Evolutionary conservation across 495 filamentous ascomycete genomes (phyloP).

Genomic region (Lasiosphaeris hirsuta): DNA sequence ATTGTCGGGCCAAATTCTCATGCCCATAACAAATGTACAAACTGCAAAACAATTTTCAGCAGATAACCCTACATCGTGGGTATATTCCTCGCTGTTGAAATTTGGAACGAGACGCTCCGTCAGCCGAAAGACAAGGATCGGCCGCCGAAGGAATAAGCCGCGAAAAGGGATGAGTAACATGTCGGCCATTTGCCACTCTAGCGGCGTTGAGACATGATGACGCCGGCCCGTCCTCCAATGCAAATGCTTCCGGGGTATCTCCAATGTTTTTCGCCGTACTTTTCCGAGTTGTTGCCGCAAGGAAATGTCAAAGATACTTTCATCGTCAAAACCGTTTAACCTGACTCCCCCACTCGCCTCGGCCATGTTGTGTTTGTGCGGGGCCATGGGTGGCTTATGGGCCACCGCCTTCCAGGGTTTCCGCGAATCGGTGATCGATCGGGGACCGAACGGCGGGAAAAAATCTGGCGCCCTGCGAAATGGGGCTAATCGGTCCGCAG

Average conservation of each 20-base stretch:
- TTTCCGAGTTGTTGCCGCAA: slow-evolving; percentile 5
- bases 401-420: no score
- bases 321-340: no score
- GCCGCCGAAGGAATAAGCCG: neutral
- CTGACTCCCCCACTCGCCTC: no score
- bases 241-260: slow-evolving; percentile 28
- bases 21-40: neutral
- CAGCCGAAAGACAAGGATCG: neutral
- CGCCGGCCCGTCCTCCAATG: slow-evolving; percentile 15
- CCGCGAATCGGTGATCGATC: no score
- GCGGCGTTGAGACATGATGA: slow-evolving; percentile 9
- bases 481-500: no score
- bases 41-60: neutral
- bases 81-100: neutral
- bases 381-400: no score
- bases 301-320: neutral
- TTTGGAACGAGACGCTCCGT: neutral
- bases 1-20: neutral
- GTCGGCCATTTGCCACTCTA: slow-evolving; percentile 6
- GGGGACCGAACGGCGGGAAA: no score
- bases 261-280: slow-evolving; percentile 10
- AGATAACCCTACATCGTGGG: neutral
- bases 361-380: no score
- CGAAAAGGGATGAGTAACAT: slow-evolving; percentile 6
- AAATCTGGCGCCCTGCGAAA: no score